These are phyloP conservation scores for Zoysia matrella DNA, from an alignment of 202 grass and related monocot species.

Conservation along the genomic window DNA sequence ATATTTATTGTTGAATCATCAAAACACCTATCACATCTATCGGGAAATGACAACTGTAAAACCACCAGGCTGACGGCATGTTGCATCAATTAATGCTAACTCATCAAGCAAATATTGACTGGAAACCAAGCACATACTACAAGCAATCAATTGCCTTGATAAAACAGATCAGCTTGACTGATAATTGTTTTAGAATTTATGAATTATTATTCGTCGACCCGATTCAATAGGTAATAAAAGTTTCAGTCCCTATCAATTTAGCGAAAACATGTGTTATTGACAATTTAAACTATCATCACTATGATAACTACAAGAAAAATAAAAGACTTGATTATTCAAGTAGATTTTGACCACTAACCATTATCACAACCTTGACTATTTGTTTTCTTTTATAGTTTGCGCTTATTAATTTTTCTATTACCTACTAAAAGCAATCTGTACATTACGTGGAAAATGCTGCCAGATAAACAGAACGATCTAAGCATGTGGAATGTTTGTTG, in stretches of 20 bases:
- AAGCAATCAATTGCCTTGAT: not conserved
- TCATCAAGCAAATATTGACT: not conserved
- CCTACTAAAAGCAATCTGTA: not conserved
- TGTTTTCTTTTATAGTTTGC: not conserved
- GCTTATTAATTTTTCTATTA: not conserved
- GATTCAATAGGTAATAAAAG: not conserved
- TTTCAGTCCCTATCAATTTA: not conserved
- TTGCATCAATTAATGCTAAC: not conserved
- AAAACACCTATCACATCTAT: constrained; percentile 13
- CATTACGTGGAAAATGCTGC: not conserved
- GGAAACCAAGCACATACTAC: not conserved
- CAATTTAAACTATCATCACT: not conserved
- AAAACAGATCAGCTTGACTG: not conserved
- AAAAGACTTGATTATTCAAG: not conserved
- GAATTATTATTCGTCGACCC: not conserved
- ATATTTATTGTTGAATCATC: not conserved
- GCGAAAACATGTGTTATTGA: not conserved
- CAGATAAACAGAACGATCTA: not conserved
- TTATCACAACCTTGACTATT: not conserved
- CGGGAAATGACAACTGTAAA: not conserved
- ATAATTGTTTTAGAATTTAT: not conserved
- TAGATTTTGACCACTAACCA: not conserved
- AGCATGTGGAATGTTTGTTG: not conserved
- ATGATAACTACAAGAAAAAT: not conserved
- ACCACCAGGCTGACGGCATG: not conserved